Percentiles rank a stretch among this genome's conserved stretches.
These are phyloP conservation scores for Aureobasidium lini DNA, from an alignment of 2,329 filamentous ascomycete species.

Conservation along the genomic window DNA sequence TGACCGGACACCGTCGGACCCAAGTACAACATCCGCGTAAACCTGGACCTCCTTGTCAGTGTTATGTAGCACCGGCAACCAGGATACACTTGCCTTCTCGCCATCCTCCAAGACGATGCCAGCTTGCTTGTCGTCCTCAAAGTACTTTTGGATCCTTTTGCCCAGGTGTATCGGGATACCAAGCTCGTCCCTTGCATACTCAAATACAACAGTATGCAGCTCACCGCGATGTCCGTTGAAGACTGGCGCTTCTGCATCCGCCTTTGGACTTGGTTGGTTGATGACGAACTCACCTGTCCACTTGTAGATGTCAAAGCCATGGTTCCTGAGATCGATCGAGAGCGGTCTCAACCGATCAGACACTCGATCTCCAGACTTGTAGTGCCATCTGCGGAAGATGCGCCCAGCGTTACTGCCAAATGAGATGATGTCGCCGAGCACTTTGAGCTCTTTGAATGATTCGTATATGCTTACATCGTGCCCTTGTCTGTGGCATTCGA, in stretches of 20 bases:
- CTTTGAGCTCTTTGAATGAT: constrained; percentile 49
- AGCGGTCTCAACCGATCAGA: constrained; percentile 18
- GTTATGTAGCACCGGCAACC: background rate
- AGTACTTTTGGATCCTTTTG: constrained; percentile 46
- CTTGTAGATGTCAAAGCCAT: constrained; percentile 21
- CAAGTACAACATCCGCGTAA: constrained; percentile 41
- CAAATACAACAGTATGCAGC: constrained; percentile 28
- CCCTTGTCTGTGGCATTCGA: constrained; percentile 56
- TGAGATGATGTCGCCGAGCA: constrained; percentile 55
- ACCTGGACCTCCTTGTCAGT: constrained; percentile 19
- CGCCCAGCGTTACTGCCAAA: constrained; percentile 55
- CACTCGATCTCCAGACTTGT: constrained; percentile 9
- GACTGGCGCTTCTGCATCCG: constrained; percentile 23
- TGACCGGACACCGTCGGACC: constrained; percentile 46
- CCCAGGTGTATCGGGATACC: constrained; percentile 50
- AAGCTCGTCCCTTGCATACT: constrained; percentile 40
- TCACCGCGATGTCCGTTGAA: constrained; percentile 30
- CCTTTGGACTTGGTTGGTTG: constrained; percentile 29
- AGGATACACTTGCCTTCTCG: constrained; percentile 30
- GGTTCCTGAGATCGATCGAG: constrained; percentile 27
- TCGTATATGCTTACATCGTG: constrained; percentile 54
- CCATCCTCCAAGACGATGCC: constrained; percentile 46
- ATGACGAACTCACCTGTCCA: constrained; percentile 6
- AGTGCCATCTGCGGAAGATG: constrained; percentile 51
- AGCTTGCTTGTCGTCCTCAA: constrained; percentile 44